Conservation (phyloP, 2,329 filamentous ascomycete genomes). For the Ophiosphaerella korrae region DNA sequence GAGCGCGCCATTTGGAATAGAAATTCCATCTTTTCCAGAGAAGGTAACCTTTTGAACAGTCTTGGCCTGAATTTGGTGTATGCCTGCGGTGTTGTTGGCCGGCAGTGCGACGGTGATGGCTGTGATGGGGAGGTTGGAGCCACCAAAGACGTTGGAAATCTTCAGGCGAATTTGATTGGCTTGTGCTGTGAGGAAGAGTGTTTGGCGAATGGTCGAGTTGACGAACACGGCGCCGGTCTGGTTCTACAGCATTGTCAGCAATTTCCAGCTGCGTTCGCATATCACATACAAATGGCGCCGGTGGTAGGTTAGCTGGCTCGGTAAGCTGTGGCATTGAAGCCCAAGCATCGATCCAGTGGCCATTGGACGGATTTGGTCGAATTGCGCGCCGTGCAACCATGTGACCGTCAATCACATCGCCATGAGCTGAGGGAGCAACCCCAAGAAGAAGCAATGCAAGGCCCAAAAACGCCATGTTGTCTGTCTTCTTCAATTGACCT, state of each 20-base stretch:
- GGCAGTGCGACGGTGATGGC: conserved; percentile 64
- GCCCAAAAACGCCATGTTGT: conserved; percentile 21
- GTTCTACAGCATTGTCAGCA: conserved; percentile 49
- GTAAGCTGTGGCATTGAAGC: conserved; percentile 69
- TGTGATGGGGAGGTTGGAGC: conserved; percentile 64
- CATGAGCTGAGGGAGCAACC: conserved; percentile 14
- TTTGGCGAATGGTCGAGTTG: conserved; percentile 70
- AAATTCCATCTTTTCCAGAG: conserved; percentile 56
- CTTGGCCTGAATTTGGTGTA: conserved; percentile 57
- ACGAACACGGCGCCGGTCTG: conserved; percentile 59
- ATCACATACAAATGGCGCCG: conserved; percentile 56
- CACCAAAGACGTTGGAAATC: conserved; percentile 69
- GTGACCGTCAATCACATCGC: conserved; percentile 7
- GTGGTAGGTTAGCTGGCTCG: conserved; percentile 59
- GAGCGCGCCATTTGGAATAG: conserved; percentile 60
- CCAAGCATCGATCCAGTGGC: conserved; percentile 68
- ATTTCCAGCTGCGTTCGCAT: background rate
- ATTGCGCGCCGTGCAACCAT: conserved; percentile 14
- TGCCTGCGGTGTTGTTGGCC: conserved; percentile 58
- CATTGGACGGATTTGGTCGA: conserved; percentile 34
- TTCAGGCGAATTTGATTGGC: conserved; percentile 65
- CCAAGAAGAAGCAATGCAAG: conserved; percentile 18
- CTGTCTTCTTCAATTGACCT: background rate
- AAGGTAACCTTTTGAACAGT: conserved; percentile 63
- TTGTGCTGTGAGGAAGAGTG: conserved; percentile 63